A percentile compares a stretch with the other conserved stretches of the same genome.
phyloP scores from a whole-genome alignment of 2,329 filamentous ascomycete genomes.

The Fusarium protoensiforme region DNA sequence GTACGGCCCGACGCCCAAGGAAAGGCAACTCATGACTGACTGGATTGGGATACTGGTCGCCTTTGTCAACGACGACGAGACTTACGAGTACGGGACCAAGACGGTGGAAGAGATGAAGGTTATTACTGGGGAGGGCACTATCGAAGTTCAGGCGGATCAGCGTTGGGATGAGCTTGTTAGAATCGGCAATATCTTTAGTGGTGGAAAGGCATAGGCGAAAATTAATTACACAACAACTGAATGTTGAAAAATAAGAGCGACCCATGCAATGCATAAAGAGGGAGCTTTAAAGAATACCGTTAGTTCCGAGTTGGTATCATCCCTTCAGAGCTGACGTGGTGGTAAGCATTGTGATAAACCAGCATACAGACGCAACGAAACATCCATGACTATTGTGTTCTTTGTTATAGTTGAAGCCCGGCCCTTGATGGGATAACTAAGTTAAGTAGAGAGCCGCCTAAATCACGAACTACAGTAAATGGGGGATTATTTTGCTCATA shows the following conservation, averaged over 20 bases:
- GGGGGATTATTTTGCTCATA: no score
- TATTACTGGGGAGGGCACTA: slow-evolving; percentile 45
- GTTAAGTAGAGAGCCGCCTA: no score
- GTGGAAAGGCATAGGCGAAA: not conserved
- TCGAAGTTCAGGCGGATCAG: slow-evolving; percentile 49
- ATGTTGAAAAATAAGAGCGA: not conserved
- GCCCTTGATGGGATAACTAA: no score
- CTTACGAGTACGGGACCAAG: slow-evolving; percentile 48
- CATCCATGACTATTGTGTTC: no score
- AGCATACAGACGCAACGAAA: no score
- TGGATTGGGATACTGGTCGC: slow-evolving; percentile 52
- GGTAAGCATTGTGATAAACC: no score
- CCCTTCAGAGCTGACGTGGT: no score
- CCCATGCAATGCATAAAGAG: not conserved
- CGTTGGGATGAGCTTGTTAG: slow-evolving; percentile 48
- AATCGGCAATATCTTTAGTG: slow-evolving; percentile 9
- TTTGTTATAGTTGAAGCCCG: no score
- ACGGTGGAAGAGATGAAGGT: slow-evolving; percentile 50
- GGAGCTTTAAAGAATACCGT: not conserved
- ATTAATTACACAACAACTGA: not conserved
- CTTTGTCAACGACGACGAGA: slow-evolving; percentile 48
- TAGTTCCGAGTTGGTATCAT: no score
- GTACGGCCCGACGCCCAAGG: slow-evolving; percentile 49
- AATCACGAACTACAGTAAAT: no score
- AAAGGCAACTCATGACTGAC: slow-evolving; percentile 49